phyloP scores from a whole-genome alignment of 192 early-diverging fungal species.

The Chytriomyces sp. region DNA sequence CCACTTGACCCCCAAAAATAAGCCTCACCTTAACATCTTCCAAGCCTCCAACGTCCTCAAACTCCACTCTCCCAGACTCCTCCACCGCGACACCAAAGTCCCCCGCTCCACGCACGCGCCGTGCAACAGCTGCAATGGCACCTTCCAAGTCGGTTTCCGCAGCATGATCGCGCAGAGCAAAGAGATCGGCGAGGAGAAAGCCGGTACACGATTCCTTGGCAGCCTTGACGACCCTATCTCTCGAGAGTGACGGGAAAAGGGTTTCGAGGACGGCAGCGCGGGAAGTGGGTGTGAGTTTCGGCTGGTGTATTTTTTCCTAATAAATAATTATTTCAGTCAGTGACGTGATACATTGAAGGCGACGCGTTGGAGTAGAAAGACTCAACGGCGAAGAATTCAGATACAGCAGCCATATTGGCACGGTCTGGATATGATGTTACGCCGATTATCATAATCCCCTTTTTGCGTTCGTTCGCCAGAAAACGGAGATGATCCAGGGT shows the following conservation, averaged over 20 bases:
- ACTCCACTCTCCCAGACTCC: slow-evolving; percentile 56
- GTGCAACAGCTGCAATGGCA: background rate
- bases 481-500: background rate
- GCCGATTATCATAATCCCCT: background rate
- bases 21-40: slow-evolving; percentile 62
- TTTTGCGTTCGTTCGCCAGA: background rate
- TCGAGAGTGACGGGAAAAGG: no score
- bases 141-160: background rate
- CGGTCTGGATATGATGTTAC: background rate
- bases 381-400: slow-evolving; percentile 5
- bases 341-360: no score
- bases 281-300: no score
- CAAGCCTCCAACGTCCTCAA: slow-evolving; percentile 84
- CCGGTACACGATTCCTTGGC: no score
- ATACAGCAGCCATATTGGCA: background rate
- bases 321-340: no score
- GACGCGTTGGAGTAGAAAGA: no score
- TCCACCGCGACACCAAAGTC: slow-evolving; percentile 34
- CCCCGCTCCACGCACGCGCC: background rate
- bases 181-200: background rate
- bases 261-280: no score
- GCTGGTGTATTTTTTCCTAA: no score
- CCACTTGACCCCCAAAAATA: background rate
- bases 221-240: no score
- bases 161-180: no score